Base-by-base conservation (phyloP, 768 basidiomycete species). In the Lactifluus echinatus region DNA sequence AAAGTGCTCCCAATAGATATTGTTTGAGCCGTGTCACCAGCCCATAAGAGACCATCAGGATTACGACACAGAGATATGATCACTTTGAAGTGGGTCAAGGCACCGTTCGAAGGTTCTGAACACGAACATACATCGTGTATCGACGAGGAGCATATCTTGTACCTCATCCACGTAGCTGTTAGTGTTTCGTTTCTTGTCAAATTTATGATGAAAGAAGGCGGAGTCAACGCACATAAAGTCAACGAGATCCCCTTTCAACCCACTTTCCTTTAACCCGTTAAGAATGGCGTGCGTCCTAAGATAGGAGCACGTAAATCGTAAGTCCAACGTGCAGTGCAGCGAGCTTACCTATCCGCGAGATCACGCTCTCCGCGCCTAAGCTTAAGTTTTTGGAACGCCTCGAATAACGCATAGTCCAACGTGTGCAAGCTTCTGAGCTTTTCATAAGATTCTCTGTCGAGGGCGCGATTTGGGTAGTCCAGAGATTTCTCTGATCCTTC, bases 11-110 rank as follows among this genome's bases (percentile, higher is more conserved):
- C 87, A 0, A 79, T 76, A 0, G 84, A 81, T 37, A 89, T 89
- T 0, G 87, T 85, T 61, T 89, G 87, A 0, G 87, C 85, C 0
- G 87, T 88, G 64, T 89, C 87, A 0, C 88, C 87, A 1, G 85
- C 87, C 84, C 85, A 88, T 60, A 89, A 84, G 19, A 87, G 68
- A 0, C 87, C 86, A 50, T 85, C 71, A 0, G 79, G 76, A 63
- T 87, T 87, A 11, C 68, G 68, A 59, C 84, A 87, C n/a, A 89
- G 65, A 0, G 73, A 72, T 29, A 85, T 72, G 39, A 89, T 67
- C 3, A 89, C 87, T 88, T 55, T 8, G 34, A 8, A 10, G 11
- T 19, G 3, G n/a, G 29, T 37, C 8, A 58, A 24, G 36, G 7
- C 11, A 31, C 17, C 11, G 3, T 17, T 33, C 2, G 37, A 8